A percentile compares a stretch with the other conserved stretches of the same genome.
These are phyloP conservation scores for Cystobasidium slooffiae DNA, from an alignment of 1,284 basidiomycete genomes.

Conservation along the genomic window DNA sequence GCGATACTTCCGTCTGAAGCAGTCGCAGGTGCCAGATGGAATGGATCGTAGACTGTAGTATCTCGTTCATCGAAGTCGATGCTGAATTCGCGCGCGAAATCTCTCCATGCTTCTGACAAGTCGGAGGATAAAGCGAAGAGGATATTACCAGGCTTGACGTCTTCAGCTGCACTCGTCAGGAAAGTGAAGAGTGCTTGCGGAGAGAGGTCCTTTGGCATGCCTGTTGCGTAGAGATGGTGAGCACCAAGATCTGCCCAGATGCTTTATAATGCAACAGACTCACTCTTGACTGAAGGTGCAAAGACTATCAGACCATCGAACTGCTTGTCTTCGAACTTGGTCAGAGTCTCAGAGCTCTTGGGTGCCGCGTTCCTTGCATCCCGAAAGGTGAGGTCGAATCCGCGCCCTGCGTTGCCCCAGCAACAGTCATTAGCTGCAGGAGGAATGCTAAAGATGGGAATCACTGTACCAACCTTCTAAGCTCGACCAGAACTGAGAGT, in stretches of 20 bases:
- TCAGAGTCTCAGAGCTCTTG: slow-evolving; percentile 58
- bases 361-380: slow-evolving; percentile 72
- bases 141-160: slow-evolving; percentile 72
- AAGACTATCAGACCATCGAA: slow-evolving; percentile 85
- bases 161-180: slow-evolving; percentile 60
- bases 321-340: slow-evolving; percentile 71
- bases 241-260: neutral
- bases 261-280: slow-evolving; percentile 46
- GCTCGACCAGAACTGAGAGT: slow-evolving; percentile 77
- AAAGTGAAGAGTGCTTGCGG: slow-evolving; percentile 80
- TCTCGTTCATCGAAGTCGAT: slow-evolving; percentile 61
- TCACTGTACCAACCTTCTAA: slow-evolving; percentile 66
- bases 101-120: slow-evolving; percentile 60
- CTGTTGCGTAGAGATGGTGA: slow-evolving; percentile 57
- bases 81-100: slow-evolving; percentile 63
- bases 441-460: neutral
- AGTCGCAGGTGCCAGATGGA: slow-evolving; percentile 64
- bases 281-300: slow-evolving; percentile 79
- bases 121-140: slow-evolving; percentile 76
- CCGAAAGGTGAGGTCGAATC: slow-evolving; percentile 81
- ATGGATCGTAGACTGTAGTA: slow-evolving; percentile 60
- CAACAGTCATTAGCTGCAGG: neutral
- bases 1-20: slow-evolving; percentile 60
- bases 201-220: slow-evolving; percentile 73
- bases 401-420: slow-evolving; percentile 63